Evolutionary conservation across 2,329 filamentous ascomycete genomes (phyloP), one percentile per base, ranked within the genome.

Genomic region (Periglandula ipomoeae): DNA sequence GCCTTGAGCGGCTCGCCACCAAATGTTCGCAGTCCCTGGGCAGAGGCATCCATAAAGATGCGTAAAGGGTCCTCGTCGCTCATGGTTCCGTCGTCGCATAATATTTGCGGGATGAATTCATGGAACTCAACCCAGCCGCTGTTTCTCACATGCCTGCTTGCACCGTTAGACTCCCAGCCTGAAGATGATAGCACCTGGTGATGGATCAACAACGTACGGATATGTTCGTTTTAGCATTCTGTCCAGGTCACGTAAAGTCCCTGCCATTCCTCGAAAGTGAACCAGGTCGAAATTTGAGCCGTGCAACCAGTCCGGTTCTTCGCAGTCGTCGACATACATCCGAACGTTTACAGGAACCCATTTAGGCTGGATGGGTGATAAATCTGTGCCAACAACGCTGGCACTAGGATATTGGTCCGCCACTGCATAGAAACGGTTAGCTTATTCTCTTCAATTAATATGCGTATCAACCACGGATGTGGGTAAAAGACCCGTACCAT

Each of bases 311-410:
- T 76, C 70, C 42, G 75, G 69, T 53, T 82, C 65, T 50, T 67
- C 78, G 45, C 74, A 73, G 57, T 84, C 80, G 56, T 84, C 81
- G 9, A 85, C 71, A 50, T 81, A 67, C 63, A 83, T 83, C 7
- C 69, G 70, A n/a, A 79, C 70, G 57, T 84, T 84, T 10, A 75
- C 70, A 15, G 79, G 81, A 11, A 82, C 69, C 62, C 66, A 70
- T 32, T 61, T 62, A 2, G 70, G 68, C 53, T 75, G 71, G 19
- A 73, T 74, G 2, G 72, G 69, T 3, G 69, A 71, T 17, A 73
- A 53, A 46, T 74, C 69, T 23, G 65, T 68, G 40, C 69, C 70
- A 15, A 69, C 50, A 2, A 72, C 65, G 40, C 62, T 64, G 5
- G 70, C 63, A 34, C 60, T 59, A n/a, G 69, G 69, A 47, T 66